Conservation (phyloP, 345 rosid genomes). For the Boechera stricta region DNA sequence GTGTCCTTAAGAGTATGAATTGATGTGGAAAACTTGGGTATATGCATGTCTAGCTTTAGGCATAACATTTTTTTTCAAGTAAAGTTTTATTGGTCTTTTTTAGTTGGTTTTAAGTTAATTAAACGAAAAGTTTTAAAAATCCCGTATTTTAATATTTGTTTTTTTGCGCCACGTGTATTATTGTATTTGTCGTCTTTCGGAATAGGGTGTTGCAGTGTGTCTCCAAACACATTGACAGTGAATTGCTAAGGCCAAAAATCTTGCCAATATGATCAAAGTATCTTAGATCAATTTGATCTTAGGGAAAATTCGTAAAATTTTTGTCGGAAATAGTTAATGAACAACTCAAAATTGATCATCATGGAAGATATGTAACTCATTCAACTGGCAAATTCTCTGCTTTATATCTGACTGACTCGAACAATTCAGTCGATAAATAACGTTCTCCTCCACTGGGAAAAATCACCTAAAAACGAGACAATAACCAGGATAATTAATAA, state of each 20-base stretch:
- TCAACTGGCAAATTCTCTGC: conserved; percentile 56
- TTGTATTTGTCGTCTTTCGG: no score
- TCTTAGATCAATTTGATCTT: neutral
- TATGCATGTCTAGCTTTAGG: no score
- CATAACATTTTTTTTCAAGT: no score
- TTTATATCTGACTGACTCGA: conserved; percentile 58
- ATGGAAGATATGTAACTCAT: conserved; percentile 6
- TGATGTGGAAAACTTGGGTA: no score
- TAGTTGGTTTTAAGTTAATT: no score
- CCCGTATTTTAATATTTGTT: no score
- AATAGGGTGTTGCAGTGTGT: no score
- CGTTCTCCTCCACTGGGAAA: conserved; percentile 81
- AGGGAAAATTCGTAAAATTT: neutral
- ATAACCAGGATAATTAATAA: neutral
- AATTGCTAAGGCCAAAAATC: neutral
- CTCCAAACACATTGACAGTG: neutral
- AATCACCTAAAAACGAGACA: conserved; percentile 51
- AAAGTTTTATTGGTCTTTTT: no score
- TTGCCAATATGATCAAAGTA: neutral
- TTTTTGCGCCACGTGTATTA: no score
- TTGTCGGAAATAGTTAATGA: conserved; percentile 7
- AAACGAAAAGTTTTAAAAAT: no score
- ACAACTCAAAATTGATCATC: conserved; percentile 28
- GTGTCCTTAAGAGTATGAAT: no score
- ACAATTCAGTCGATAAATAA: conserved; percentile 64